Evolutionary conservation across 2,329 filamentous ascomycete species (phyloP), one percentile per base, ranked within the genome.

Genomic region (Xylaria sp.): DNA sequence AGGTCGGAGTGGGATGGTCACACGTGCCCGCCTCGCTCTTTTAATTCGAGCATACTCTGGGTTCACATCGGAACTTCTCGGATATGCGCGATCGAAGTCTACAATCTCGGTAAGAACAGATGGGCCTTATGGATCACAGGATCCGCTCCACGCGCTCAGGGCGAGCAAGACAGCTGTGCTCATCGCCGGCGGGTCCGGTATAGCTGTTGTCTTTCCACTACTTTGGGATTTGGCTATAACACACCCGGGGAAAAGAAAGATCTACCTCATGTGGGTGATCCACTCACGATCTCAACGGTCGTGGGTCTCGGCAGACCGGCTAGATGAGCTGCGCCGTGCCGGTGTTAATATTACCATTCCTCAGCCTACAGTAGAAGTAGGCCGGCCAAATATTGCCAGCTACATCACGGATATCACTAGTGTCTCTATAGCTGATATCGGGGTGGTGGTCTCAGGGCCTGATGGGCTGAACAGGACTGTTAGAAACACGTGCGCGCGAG

Each of bases 151-250:
- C 17, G 79, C 85, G 70, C 77, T 89, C 2, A 78, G 79, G 7
- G 75, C 77, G 14, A 78, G 80, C 15, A 77, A 82, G 40, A 78
- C 81, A 0, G 79, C 82, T 0, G 73, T 90, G 3, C 72, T 90
- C 11, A 77, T 90, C 8, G 87, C 87, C 1, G 87, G 87, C 2
- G 88, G 88, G 0, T 87, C 84, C 28, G 88, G 87, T 4, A 87
- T 90, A 46, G 87, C 87, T 1, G 87, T 89, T 23, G 82, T 83
- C 0, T 88, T 87, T 69, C 87, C 87, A 0, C 76, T 90, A 2
- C 77, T 85, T 1, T 86, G 84, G 77, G 77, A 82, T n/a, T 71
- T 87, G 1, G 71, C 81, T 0, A 71, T 70, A 23, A 65, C 47
- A 63, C 61, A 66, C 50, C 11, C 38, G 7, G 52, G 62, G 28